Evolutionary conservation across 257 asterid genomes (phyloP).

Genomic region (Pogostemon cablin): DNA sequence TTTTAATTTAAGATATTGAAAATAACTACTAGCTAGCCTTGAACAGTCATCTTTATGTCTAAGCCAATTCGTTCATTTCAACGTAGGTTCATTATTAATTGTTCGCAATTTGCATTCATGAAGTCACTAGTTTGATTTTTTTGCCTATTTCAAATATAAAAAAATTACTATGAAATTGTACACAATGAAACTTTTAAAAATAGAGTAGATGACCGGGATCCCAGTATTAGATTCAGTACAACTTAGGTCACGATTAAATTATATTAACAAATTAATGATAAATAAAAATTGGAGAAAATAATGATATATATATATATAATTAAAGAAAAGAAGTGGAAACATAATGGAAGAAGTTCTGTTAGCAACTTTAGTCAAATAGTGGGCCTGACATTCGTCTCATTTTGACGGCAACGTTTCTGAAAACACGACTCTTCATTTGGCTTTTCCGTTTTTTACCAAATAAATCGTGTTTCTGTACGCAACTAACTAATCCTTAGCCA

Average conservation of each 20-base stretch:
- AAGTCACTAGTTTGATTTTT: background rate
- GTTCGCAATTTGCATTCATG: background rate
- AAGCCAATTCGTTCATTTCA: background rate
- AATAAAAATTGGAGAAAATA: background rate
- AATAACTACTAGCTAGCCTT: background rate
- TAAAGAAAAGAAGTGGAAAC: conserved; percentile 3
- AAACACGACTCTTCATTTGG: conserved; percentile 22
- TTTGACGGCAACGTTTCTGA: conserved; percentile 22
- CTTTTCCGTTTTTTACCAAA: conserved; percentile 12
- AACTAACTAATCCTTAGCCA: conserved; percentile 25
- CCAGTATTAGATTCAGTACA: background rate
- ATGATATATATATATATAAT: background rate
- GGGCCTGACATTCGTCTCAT: conserved; percentile 33
- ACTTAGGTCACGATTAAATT: background rate
- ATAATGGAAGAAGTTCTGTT: background rate
- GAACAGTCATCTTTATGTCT: background rate
- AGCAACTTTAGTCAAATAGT: conserved; percentile 21
- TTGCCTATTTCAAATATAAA: background rate
- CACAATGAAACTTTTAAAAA: no score
- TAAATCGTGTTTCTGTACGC: conserved; percentile 16
- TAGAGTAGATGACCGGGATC: background rate
- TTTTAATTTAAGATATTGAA: background rate
- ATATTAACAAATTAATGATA: background rate
- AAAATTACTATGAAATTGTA: no score
- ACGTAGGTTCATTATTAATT: background rate